Evolutionary conservation across 805 yeast species (phyloP), one percentile per base, ranked within the genome.

Genomic region (Candida berthetii): DNA sequence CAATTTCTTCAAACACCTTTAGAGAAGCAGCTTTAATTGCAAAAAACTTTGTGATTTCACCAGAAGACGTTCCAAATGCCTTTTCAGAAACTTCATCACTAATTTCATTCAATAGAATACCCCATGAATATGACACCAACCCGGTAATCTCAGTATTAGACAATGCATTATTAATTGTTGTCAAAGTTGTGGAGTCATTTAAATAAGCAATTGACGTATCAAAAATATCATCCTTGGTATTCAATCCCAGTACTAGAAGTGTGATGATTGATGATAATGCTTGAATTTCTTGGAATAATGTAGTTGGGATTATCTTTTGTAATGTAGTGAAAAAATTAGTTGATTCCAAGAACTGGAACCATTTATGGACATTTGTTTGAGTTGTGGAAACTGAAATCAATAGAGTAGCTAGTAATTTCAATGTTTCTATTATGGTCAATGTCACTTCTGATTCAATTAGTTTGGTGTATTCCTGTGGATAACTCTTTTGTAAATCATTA

Each of bases 91-190:
- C 52, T 17, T 69, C 62, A 7, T 67, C 65, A 45, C 80, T 78
- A 8, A 56, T 41, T 18, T 81, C 63, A 48, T 76, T 76, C 10
- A 80, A 54, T 10, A 80, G 57, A 13, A 82, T 73, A 25, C 85
- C 74, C 91, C 91, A 85, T 18, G 78, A 72, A 53, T 82, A 83
- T 35, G 77, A 56, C 1, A 80, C 62, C 10, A 82, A 56, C 2
- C 85, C 62, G 45, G 75, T 74, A 2, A 60, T 43, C 11, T 64
- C 57, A 1, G 71, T 52, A 9, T 60, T 53, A 5, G 62, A 41
- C 15, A 80, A 55, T 4, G 62, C 49, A 1, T 60, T 55, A 41
- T 77, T 71, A 20, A 79, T 61, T n/a, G 54, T 39, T 25, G 57
- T 53, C 43, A 78, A 67, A 3, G 63, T 46, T 0, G 48, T 43